Evolutionary conservation across 2,329 filamentous ascomycete species (phyloP), one percentile per base, ranked within the genome.

Genomic region (Pyrenophora teres): DNA sequence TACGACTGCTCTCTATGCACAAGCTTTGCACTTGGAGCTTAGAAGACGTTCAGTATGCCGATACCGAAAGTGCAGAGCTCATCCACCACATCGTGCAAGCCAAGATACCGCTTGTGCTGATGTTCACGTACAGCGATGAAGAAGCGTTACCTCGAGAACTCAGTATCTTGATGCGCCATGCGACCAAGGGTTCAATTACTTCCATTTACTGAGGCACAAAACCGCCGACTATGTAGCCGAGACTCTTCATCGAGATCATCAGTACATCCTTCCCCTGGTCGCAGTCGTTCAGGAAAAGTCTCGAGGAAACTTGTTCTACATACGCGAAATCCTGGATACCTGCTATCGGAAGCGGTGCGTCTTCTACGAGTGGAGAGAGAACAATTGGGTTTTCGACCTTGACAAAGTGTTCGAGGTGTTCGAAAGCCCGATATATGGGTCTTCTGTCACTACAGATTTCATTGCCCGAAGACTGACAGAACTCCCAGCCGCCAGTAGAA

Each of bases 11-110:
- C 48, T 88, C 90, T 0, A 81, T 87, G 16, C 87, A 92, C 69
- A 94, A 92, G 64, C 86, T 96, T 64, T 92, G 96, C 46, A 95
- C 90, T 66, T 87, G 96, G 62, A 92, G 87, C 63, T 76, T 97
- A 23, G 93, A 97, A 66, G 93, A 97, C 72, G 77, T 97, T 27
- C 92, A 97, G 64, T 94, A 91, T 71, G 91, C 92, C 6, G 93
- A 97, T 68, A 84, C 88, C 21, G 93, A 97, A 71, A 94, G 89
- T 12, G 76, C 94, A 40, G 90, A 96, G 51, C 78, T 97, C 45
- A 87, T 97, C 33, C 83, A 87, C 13, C 87, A 92, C 64, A 91
- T 97, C 45, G 85, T 96, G 48, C 81, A 82, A 43, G 86, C 88
- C 1, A 87, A 88, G 58, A 84, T 97, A 54, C 90, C 89, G 16